Evolutionary conservation across 1,284 basidiomycete species (phyloP), one percentile per base, ranked within the genome.

Genomic region (Coniferiporia sulphurascens): DNA sequence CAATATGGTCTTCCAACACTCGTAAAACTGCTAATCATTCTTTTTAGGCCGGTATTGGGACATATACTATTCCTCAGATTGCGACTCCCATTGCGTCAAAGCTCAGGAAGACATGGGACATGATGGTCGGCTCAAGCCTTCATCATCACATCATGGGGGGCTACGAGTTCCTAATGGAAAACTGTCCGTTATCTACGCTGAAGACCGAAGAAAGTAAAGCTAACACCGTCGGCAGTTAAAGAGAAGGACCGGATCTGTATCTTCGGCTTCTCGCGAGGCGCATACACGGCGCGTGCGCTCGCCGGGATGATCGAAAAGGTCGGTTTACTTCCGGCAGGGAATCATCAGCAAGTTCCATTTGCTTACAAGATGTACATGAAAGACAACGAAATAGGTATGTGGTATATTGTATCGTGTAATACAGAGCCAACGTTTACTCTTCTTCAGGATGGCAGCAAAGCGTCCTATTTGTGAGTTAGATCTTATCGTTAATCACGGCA

Each of bases 251-350:
- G 68, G 59, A 73, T 75, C 21, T 72, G 70, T 51, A 65, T 74
- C 5, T 74, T 74, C 64, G 72, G 72, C 13, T 78, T 78, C 65
- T 74, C 72, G 4, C 69, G 77, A 15, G 77, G 77, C 9, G 77
- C 77, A 38, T 77, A 77, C 62, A 78, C 76, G 0, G 77, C 77
- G 12, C 66, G 77, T 4, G 74, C 75, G n/a, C 69, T 78, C 35
- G 75, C 76, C 21, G 77, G 76, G 1, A 75, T 78, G 71, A 67
- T 78, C 27, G 70, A 71, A 56, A 77, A 76, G 64, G 67, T 74
- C 48, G 72, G 72, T 12, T 60, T 73, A 3, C 64, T 74, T 5
- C 71, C 73, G 1, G 57, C 64, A 9, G 63, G 64, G 17, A 74
- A 73, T 56, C 59, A 65, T 19, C 69, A 73, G 55, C 72, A 75